Evolutionary conservation across 768 basidiomycete species (phyloP).

Genomic region (Collybia sordida): DNA sequence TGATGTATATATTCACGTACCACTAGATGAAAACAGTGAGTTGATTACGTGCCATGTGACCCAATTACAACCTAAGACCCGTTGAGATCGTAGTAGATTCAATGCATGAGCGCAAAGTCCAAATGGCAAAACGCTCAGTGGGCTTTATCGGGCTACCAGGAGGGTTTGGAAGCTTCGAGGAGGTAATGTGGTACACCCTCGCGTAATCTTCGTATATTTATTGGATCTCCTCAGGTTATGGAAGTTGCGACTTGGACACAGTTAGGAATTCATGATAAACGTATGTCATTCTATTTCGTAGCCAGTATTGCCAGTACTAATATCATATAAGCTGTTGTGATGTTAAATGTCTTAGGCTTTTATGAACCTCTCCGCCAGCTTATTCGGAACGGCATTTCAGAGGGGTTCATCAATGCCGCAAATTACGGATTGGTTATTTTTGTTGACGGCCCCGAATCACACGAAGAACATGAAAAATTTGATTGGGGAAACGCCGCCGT

Average conservation of each 20-base stretch:
- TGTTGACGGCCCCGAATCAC: conserved; percentile 68
- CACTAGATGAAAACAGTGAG: conserved; percentile 3
- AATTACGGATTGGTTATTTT: conserved; percentile 69
- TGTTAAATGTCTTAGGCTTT: conserved; percentile 84
- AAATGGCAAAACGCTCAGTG: conserved; percentile 80
- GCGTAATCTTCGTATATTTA: background rate
- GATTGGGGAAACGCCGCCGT: conserved; percentile 81
- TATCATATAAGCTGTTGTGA: conserved; percentile 62
- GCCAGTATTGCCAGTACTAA: background rate
- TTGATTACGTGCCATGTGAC: background rate
- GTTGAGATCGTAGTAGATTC: conserved; percentile 67
- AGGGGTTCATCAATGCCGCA: conserved; percentile 70
- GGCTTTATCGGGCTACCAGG: conserved; percentile 92
- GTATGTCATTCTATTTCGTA: conserved; percentile 32
- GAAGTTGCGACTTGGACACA: conserved; percentile 97
- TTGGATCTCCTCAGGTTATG: conserved; percentile 49
- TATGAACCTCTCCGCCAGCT: conserved; percentile 82
- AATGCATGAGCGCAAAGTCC: conserved; percentile 88
- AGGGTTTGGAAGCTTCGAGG: conserved; percentile 95
- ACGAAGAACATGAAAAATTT: conserved; percentile 52
- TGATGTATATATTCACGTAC: no score
- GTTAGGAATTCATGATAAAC: conserved; percentile 82
- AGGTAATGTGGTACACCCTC: conserved; percentile 43
- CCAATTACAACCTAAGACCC: no score
- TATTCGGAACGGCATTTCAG: conserved; percentile 61